Evolutionary conservation across 2,329 filamentous ascomycete genomes (phyloP).

Genomic region (Coniochaeta sp.): DNA sequence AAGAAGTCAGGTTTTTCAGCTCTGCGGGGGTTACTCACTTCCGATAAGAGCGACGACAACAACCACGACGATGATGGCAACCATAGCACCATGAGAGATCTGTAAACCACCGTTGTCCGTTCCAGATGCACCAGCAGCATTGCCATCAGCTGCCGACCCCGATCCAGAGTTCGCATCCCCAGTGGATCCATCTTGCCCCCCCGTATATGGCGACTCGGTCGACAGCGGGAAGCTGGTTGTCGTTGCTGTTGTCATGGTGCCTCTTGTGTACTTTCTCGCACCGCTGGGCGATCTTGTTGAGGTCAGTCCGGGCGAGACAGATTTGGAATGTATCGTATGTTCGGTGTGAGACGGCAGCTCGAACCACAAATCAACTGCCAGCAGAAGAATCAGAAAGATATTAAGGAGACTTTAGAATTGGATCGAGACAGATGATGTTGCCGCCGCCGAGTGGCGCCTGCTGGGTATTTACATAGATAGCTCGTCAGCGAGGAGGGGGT

Average conservation of each 20-base stretch:
- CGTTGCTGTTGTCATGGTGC: conserved; percentile 28
- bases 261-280: neutral
- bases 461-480: conserved; percentile 3
- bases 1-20: conserved; percentile 1
- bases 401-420: neutral
- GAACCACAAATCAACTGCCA: neutral
- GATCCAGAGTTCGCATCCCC: neutral
- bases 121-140: conserved; percentile 59
- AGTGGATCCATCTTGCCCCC: conserved; percentile 16
- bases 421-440: neutral
- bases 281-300: neutral
- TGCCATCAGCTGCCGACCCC: conserved; percentile 32
- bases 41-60: conserved; percentile 60
- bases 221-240: conserved; percentile 35
- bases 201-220: conserved; percentile 29
- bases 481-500: neutral
- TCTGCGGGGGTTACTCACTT: conserved; percentile 40
- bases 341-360: neutral
- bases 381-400: neutral
- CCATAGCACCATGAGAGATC: conserved; percentile 61
- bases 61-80: conserved; percentile 70
- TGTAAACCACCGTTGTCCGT: conserved; percentile 45
- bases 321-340: neutral
- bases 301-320: neutral
- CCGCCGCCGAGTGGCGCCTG: neutral